phyloP scores from a whole-genome alignment of 345 rosid genomes.

The Erucastrum elatum region DNA sequence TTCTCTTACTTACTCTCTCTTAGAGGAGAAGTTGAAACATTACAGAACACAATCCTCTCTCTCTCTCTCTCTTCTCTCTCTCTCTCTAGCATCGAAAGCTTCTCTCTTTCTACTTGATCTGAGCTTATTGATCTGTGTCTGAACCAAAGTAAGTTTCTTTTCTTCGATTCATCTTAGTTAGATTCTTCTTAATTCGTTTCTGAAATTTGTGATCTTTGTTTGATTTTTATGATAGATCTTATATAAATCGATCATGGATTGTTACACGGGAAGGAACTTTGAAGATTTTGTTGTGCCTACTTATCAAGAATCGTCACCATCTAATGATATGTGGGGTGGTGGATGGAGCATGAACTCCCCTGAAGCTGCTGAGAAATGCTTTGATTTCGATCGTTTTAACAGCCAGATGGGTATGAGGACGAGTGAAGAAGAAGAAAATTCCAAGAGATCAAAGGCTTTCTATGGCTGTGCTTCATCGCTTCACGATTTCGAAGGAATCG shows the following conservation, averaged over 20 bases:
- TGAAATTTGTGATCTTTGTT: slow-evolving; percentile 10
- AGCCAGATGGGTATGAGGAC: slow-evolving; percentile 33
- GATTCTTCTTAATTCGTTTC: slow-evolving; percentile 10
- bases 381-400: slow-evolving; percentile 32
- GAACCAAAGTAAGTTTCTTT: background rate
- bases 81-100: background rate
- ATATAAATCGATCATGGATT: slow-evolving; percentile 32
- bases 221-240: slow-evolving; percentile 11
- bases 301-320: slow-evolving; percentile 34
- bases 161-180: background rate
- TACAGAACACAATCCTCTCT: background rate
- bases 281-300: slow-evolving; percentile 38
- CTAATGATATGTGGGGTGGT: background rate
- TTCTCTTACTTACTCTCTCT: background rate
- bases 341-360: slow-evolving; percentile 32
- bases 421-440: slow-evolving; percentile 35
- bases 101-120: background rate
- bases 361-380: slow-evolving; percentile 36
- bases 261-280: slow-evolving; percentile 30
- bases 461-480: slow-evolving; percentile 39
- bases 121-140: background rate
- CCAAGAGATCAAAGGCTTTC: slow-evolving; percentile 33
- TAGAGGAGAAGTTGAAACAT: background rate
- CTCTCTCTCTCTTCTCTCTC: background rate
- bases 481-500: slow-evolving; percentile 49